phyloP scores from a whole-genome alignment of 2,329 filamentous ascomycete genomes.

The Fusarium falciforme region DNA sequence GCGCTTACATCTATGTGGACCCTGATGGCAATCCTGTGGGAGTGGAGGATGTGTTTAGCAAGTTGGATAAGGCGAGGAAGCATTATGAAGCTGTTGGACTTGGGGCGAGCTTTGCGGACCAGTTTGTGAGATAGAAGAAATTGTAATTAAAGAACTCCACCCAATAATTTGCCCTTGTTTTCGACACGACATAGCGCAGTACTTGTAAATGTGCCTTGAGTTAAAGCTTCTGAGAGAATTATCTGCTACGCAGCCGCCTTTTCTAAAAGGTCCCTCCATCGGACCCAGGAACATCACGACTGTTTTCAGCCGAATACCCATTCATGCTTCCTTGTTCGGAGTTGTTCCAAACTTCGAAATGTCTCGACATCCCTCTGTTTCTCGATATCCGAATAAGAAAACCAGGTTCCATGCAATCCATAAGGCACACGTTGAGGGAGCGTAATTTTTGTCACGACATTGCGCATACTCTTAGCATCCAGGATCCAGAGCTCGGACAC shows the following conservation, averaged over 20 bases:
- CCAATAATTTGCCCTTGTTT: not conserved
- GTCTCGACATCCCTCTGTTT: conserved; percentile 54
- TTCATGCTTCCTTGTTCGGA: not conserved
- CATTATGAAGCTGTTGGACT: not conserved
- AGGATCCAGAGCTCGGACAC: conserved; percentile 76
- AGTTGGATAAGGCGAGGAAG: not conserved
- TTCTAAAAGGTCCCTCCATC: not conserved
- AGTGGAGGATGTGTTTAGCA: not conserved
- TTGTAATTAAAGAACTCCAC: not conserved
- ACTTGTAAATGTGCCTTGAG: not conserved
- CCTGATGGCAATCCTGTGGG: not conserved
- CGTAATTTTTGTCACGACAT: conserved; percentile 67
- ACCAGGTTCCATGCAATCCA: conserved; percentile 74
- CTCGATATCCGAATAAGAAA: conserved; percentile 62
- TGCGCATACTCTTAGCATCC: conserved; percentile 70
- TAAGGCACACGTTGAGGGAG: conserved; percentile 77
- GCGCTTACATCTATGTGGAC: not conserved
- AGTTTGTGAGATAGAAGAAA: not conserved
- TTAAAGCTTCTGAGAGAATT: fast-evolving
- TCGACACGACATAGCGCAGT: not conserved
- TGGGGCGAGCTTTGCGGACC: not conserved
- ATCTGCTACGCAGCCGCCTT: not conserved
- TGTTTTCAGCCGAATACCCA: not conserved
- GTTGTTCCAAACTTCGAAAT: conserved; percentile 1
- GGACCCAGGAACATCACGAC: not conserved